A percentile compares a stretch with the other conserved stretches of the same genome.
phyloP scores from a whole-genome alignment of 169 alveolate genomes.

The Babesia divergens region DNA sequence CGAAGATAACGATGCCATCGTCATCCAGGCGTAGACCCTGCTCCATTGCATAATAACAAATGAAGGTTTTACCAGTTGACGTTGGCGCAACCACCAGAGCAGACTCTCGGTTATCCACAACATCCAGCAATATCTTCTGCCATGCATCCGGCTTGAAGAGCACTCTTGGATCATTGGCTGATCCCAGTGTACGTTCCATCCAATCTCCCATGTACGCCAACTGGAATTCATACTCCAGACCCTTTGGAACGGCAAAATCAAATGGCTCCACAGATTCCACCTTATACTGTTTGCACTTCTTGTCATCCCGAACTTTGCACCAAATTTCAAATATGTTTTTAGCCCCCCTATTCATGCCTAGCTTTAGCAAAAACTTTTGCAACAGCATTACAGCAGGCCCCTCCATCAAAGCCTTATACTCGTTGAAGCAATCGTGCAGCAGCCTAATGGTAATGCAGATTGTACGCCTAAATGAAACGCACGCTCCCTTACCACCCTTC shows the following conservation, averaged over 20 bases:
- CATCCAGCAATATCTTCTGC: constrained; percentile 83
- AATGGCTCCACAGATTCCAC: constrained; percentile 7
- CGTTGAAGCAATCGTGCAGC: constrained; percentile 39
- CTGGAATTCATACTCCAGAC: constrained; percentile 72
- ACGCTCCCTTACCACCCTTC: constrained; percentile 1
- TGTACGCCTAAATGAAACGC: constrained; percentile 29
- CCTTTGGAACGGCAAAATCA: constrained; percentile 56
- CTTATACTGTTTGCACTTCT: constrained; percentile 7
- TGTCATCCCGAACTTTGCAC: constrained; percentile 18
- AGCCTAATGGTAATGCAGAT: constrained; percentile 34
- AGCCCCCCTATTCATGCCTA: constrained; percentile 29
- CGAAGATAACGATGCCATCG: constrained; percentile 85
- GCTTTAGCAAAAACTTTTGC: constrained; percentile 29
- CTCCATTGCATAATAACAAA: constrained; percentile 91
- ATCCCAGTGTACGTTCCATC: constrained; percentile 82
- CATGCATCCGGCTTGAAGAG: constrained; percentile 88
- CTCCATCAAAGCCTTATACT: constrained; percentile 19
- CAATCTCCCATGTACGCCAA: constrained; percentile 81
- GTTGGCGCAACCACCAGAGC: constrained; percentile 88
- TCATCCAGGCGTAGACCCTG: constrained; percentile 81
- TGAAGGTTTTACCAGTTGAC: constrained; percentile 89
- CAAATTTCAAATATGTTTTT: constrained; percentile 24
- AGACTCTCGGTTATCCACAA: constrained; percentile 79
- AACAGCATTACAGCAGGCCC: constrained; percentile 7
- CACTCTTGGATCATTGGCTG: constrained; percentile 83